Evolutionary conservation across 345 rosid species (phyloP).

Genomic region (Moringa oleifera): DNA sequence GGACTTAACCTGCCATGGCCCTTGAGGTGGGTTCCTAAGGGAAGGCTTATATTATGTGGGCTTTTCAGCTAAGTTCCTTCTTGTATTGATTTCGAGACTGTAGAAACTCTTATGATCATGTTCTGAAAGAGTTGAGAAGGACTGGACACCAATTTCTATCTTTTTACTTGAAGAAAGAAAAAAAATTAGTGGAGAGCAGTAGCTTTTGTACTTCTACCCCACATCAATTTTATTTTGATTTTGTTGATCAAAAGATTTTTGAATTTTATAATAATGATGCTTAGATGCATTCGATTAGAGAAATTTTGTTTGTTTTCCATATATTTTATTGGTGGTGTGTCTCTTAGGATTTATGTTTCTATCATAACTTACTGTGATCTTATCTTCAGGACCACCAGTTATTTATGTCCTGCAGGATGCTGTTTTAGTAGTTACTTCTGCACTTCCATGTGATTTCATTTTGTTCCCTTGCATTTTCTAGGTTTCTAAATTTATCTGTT

Average conservation of each 20-base stretch:
- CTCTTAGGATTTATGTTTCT: neutral
- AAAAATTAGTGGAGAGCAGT: neutral
- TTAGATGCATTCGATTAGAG: too few relatives aligned
- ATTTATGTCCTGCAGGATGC: neutral
- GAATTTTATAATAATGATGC: neutral
- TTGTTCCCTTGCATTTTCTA: conserved; percentile 8
- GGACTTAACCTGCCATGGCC: too few relatives aligned
- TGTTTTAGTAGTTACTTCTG: conserved; percentile 1
- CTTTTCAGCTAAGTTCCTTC: too few relatives aligned
- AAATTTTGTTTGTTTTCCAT: too few relatives aligned
- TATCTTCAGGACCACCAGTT: neutral
- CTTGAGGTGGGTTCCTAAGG: too few relatives aligned
- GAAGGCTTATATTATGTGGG: too few relatives aligned
- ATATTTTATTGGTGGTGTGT: neutral
- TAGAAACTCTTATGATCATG: too few relatives aligned
- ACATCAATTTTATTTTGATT: neutral
- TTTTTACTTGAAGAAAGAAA: too few relatives aligned
- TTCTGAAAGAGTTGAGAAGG: too few relatives aligned
- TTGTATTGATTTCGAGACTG: too few relatives aligned
- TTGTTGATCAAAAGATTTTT: neutral
- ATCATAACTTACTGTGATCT: neutral
- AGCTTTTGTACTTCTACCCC: neutral
- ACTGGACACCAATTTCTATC: too few relatives aligned
- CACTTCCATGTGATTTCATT: neutral
- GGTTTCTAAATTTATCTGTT: neutral